Percentiles rank a stretch among this genome's conserved stretches.
These are phyloP conservation scores for Fragaria vesca DNA, from an alignment of 306 rosid species.

Conservation along the genomic window DNA sequence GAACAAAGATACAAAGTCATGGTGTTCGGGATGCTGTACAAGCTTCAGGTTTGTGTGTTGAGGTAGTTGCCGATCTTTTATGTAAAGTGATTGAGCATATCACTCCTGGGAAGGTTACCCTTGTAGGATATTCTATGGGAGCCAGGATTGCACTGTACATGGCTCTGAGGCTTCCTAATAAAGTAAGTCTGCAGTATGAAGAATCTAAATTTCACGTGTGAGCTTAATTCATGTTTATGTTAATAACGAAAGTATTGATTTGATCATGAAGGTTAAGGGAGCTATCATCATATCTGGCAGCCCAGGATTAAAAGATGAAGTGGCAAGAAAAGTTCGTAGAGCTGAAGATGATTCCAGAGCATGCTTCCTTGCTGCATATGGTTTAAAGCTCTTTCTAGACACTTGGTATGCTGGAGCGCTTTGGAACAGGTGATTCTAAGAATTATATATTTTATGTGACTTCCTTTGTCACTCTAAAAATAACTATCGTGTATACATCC, in stretches of 20 bases:
- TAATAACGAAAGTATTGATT: slow-evolving; percentile 28
- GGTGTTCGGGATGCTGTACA: slow-evolving; percentile 25
- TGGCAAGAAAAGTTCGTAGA: slow-evolving; percentile 65
- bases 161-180: slow-evolving; percentile 65
- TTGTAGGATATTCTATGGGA: slow-evolving; percentile 94
- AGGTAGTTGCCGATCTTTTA: slow-evolving; percentile 54
- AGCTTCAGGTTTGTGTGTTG: slow-evolving; percentile 53
- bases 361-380: slow-evolving; percentile 48
- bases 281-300: slow-evolving; percentile 81
- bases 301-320: slow-evolving; percentile 77
- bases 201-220: slow-evolving; percentile 12
- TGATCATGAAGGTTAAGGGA: slow-evolving; percentile 63
- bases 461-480: neutral
- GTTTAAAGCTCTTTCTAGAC: slow-evolving; percentile 62
- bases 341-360: slow-evolving; percentile 89
- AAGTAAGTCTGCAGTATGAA: slow-evolving; percentile 42
- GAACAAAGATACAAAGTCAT: slow-evolving; percentile 42
- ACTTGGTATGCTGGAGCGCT: slow-evolving; percentile 79
- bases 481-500: neutral
- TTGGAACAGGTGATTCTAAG: slow-evolving; percentile 67
- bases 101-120: slow-evolving; percentile 60
- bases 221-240: slow-evolving; percentile 7
- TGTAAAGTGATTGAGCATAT: slow-evolving; percentile 45
- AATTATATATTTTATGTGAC: slow-evolving; percentile 25
- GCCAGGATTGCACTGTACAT: slow-evolving; percentile 80